Base-by-base conservation (phyloP, 148 eudicot genomes). In the Vaccinium vitisidaea region DNA sequence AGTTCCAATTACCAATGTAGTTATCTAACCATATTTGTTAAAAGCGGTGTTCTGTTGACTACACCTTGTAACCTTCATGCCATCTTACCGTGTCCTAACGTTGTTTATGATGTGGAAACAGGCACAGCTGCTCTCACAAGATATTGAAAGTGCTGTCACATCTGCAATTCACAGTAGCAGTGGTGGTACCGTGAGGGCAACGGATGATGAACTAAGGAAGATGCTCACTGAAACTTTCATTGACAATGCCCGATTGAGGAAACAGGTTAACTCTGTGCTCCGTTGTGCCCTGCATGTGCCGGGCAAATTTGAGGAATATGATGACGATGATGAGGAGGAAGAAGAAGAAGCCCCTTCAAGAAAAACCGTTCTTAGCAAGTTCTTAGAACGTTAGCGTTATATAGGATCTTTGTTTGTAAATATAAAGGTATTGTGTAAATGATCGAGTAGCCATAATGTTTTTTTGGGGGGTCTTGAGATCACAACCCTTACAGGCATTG, bases 61-160 rank as follows among this genome's bases (percentile, higher is more conserved):
- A 55, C 18, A 13, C 23, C 25, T 67, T 82, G 21, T 11, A 12
- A 49, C 0, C 67, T 50, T 30, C 36, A 8, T 48, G 21, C 27
- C 13, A 36, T 82, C 39, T 15, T 80, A 36, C 10, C 9, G 32
- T 25, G 43, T 81, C n/a, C 76, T n/a, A 52, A 70, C 39, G 27
- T 82, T 53, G 71, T 78, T 49, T 74, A 27, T 83, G 53, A 43
- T 52, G 78, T 81, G 80, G 61, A 78, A 87, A 69, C 90, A 93
- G 96, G 96, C 93, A 30, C 96, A 93, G 80, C 93, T 92, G 79
- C 92, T 93, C 74, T 90, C 92, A 46, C 90, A 92, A 85, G 94
- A 93, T 83, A 86, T 89, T 75, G 96, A 92, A 63, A 90, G 78
- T 27, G 85, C 88, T 65, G 46, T 70, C 2, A 53, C 87, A 73